Conservation (phyloP, 2,329 filamentous ascomycete species). For the Xylariales sp. region DNA sequence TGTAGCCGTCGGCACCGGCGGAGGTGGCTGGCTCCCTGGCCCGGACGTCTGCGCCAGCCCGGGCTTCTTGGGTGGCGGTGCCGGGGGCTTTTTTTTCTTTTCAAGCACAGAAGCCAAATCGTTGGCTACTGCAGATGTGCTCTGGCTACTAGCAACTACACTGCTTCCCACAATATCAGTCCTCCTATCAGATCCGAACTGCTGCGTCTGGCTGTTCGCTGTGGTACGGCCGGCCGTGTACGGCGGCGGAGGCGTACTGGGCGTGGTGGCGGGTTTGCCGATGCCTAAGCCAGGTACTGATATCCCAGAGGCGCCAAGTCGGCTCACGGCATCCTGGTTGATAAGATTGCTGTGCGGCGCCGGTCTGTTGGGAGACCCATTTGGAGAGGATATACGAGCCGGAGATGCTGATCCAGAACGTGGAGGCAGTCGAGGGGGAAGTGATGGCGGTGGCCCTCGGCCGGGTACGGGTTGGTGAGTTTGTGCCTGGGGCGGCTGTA, state of each 20-base stretch:
- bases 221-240: slow-evolving; percentile 19
- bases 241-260: slow-evolving; percentile 21
- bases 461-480: no score
- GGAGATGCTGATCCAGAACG: slow-evolving; percentile 45
- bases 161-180: background rate
- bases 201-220: slow-evolving; percentile 55
- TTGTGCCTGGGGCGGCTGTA: no score
- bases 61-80: slow-evolving; percentile 44
- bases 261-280: slow-evolving; percentile 28
- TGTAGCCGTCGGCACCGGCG: slow-evolving; percentile 49
- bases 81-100: slow-evolving; percentile 56
- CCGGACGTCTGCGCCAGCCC: slow-evolving; percentile 21
- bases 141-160: no score
- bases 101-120: slow-evolving; percentile 1
- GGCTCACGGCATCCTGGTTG: slow-evolving; percentile 55
- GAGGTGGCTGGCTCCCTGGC: slow-evolving; percentile 29
- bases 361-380: no score
- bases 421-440: slow-evolving; percentile 69
- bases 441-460: slow-evolving; percentile 45
- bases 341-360: slow-evolving; percentile 24
- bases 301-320: slow-evolving; percentile 70
- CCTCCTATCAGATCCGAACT: slow-evolving; percentile 46
- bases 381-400: slow-evolving; percentile 28
- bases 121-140: background rate
- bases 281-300: slow-evolving; percentile 78